Evolutionary conservation across 1,284 basidiomycete genomes (phyloP), one percentile per base, ranked within the genome.

Genomic region (Ceratobasidium sp.): DNA sequence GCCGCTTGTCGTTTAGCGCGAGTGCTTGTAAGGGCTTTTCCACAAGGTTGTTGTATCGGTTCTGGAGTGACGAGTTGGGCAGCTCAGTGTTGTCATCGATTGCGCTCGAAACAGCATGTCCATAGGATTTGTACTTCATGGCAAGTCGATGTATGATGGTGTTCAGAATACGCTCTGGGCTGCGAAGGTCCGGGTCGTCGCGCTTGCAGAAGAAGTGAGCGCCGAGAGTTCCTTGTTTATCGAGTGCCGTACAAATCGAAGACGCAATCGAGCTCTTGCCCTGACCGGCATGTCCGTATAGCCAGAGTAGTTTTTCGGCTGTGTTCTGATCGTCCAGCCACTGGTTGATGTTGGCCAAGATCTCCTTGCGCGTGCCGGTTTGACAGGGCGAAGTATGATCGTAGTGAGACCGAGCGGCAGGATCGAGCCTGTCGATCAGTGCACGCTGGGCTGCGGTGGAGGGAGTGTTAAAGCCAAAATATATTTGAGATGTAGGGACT

Each of bases 171-270:
- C 8, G n/a, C 11, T 49, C 47, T 3, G 47, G 49, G 2, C 35
- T 9, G 2, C 49, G 62, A 23, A 52, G 35, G n/a, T 64, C 47
- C 5, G 62, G 62, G 26, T 52, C 62, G 35, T 64, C 62, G n/a
- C 35, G 47, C 32, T 52, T 64, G 62, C 62, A 64, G 16, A 62
- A 62, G 59, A 47, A 62, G 23, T 49, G 43, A 5, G 44, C 59
- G 13, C 44, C 59, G 13, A 64, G 49, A 18, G 14, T 52, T 18
- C 38, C 3, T 14, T 64, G 30, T 13, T 14, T 9, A 47, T 64
- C 62, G 47, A 64, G 47, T 41, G 16, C 18, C 9, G n/a, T 44
- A 18, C 62, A 64, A 30, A 64, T 47, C 3, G 62, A 64, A 6
- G 47, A 30, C 1, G 62, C 32, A 16, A 64, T 64, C 6, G 26